Evolutionary conservation across 1,139 yeast genomes (phyloP).

Genomic region (Suhomyces panamericanus): DNA sequence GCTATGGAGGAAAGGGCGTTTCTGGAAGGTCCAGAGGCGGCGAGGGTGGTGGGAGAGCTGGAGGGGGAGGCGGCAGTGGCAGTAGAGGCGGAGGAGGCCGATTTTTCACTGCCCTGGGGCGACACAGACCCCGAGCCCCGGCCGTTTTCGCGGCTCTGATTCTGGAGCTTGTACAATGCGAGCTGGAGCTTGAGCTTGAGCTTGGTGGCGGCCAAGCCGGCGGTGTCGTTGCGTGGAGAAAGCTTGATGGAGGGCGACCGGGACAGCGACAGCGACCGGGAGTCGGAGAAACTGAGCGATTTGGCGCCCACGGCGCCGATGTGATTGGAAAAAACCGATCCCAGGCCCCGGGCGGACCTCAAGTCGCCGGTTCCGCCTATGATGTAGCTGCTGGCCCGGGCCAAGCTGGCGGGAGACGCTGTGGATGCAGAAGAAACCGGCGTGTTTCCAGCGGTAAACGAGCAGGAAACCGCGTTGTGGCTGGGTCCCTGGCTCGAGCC

Average conservation of each 20-base stretch:
- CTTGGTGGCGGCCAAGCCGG: conserved; percentile 52
- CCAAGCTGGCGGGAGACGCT: conserved; percentile 2
- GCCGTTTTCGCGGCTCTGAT: conserved; percentile 3
- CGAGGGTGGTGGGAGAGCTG: neutral
- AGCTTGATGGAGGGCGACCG: conserved; percentile 5
- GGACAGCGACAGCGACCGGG: conserved; percentile 9
- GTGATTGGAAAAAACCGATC: neutral
- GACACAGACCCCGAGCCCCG: neutral
- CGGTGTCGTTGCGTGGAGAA: conserved; percentile 16
- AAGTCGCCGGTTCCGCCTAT: conserved; percentile 7
- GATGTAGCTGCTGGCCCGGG: conserved; percentile 6
- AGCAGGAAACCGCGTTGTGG: neutral
- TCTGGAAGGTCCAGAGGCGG: neutral
- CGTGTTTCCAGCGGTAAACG: neutral
- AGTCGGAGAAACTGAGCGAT: conserved; percentile 29
- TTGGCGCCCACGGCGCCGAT: conserved; percentile 13
- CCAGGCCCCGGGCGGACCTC: neutral
- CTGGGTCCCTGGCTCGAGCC: too few relatives aligned
- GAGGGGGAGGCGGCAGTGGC: conserved; percentile 1
- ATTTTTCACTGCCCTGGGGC: neutral
- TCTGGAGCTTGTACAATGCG: conserved; percentile 71
- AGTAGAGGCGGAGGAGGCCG: neutral
- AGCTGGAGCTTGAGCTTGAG: conserved; percentile 70
- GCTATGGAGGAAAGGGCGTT: neutral
- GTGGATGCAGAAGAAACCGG: conserved; percentile 5